Base-by-base conservation (phyloP, 1,139 yeast genomes). In the Eremothecium sinecaudum region DNA sequence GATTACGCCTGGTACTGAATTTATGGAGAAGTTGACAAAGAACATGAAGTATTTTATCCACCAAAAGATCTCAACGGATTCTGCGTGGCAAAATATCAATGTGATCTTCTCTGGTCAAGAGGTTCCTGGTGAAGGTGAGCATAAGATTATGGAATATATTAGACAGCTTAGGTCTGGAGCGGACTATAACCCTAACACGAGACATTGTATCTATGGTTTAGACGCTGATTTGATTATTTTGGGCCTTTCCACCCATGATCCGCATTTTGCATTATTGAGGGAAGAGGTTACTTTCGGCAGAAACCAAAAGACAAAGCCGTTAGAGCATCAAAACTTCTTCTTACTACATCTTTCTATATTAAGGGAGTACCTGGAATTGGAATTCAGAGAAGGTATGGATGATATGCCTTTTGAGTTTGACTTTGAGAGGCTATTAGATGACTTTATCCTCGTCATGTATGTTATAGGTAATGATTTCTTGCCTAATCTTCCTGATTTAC, bases 61-160 rank as follows among this genome's bases (percentile, higher is more conserved):
- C 17, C 80, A 82, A 50, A 90, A 90, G 55, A 67, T 90, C 28
- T 69, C 86, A 4, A 75, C 73, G 24, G 99, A 90, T 56, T 80
- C 94, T 2, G 86, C 86, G 30, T 90, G 98, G 98, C 80, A 79
- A 30, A 68, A 76, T 35, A 64, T 90, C 29, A 87, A 83, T 49
- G 79, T 90, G 18, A 74, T 90, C 24, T 74, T 90, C 32, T 81
- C 94, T 53, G 99, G 93, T 48, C 95, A 94, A 33, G 90, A 93
- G 20, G 97, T 87, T 9, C 98, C 99, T 1, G 99, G 99, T 40
- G 99, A 90, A 66, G 99, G 99, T 53, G 99, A 90, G 61, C 99
- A 90, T 65, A 90, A 90, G 58, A 79, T 90, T 48, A 92, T 90
- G 98, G 82, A 81, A 46, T 86, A 80, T 53, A 82, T 92, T 47